Conservation (phyloP, 768 basidiomycete genomes). For the Russula vinacea region DNA sequence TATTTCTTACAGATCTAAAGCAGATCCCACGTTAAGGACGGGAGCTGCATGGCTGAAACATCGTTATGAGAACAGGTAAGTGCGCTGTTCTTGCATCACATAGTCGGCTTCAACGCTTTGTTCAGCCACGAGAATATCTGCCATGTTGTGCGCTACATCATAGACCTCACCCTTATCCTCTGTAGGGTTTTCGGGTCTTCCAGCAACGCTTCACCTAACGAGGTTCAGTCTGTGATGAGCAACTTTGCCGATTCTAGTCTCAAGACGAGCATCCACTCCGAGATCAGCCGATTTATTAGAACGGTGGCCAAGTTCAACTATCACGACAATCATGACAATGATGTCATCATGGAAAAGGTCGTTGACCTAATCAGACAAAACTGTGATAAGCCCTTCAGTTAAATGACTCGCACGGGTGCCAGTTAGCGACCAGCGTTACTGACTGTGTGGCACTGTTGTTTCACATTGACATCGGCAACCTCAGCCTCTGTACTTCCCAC, state of each 20-base stretch:
- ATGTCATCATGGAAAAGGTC: conserved; percentile 1
- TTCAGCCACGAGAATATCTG: conserved; percentile 9
- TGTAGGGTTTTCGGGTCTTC: neutral
- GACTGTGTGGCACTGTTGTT: neutral
- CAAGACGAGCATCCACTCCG: neutral
- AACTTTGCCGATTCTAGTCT: neutral
- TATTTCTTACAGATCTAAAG: neutral
- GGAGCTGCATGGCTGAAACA: conserved; percentile 3
- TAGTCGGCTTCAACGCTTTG: neutral
- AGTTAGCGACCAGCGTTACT: neutral
- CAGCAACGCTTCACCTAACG: neutral
- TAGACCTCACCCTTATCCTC: conserved; percentile 14
- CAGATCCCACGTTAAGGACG: neutral
- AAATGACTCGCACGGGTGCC: neutral
- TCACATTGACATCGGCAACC: neutral
- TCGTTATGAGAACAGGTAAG: conserved; percentile 5
- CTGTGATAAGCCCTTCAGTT: neutral
- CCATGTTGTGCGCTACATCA: conserved; percentile 14
- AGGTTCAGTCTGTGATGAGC: neutral
- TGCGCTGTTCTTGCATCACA: neutral
- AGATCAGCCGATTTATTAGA: neutral
- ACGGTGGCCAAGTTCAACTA: neutral
- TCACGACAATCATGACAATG: neutral
- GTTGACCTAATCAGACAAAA: conserved; percentile 5
- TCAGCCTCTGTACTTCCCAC: neutral